These are phyloP conservation scores for Pittosporum tobira DNA, from an alignment of 129 eudicot species.

Conservation along the genomic window DNA sequence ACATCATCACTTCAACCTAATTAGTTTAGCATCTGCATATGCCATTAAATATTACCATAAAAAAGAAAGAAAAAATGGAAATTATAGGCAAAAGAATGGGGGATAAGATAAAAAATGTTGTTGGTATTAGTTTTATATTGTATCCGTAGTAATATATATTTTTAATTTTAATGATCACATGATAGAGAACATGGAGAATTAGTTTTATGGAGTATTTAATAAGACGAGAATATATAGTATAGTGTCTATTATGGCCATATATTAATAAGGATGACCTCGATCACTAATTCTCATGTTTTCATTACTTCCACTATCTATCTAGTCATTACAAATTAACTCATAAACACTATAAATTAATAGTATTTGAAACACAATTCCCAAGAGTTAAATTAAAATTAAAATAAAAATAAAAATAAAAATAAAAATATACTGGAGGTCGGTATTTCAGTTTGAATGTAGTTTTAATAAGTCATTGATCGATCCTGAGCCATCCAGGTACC, in stretches of 20 bases:
- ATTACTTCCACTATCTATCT: background rate
- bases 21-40: too few species aligned
- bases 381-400: background rate
- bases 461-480: background rate
- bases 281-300: background rate
- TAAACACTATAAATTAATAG: too few species aligned
- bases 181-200: conserved; percentile 1
- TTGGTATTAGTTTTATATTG: too few species aligned
- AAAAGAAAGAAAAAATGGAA: too few species aligned
- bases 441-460: conserved; percentile 11
- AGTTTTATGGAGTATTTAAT: background rate
- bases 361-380: background rate
- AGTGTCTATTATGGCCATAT: too few species aligned
- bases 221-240: too few species aligned
- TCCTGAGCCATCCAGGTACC: background rate
- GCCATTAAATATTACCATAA: too few species aligned
- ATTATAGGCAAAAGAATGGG: too few species aligned
- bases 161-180: conserved; percentile 6
- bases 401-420: background rate
- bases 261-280: background rate
- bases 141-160: background rate
- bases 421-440: conserved; percentile 3
- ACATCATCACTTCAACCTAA: too few species aligned
- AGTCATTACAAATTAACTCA: too few species aligned
- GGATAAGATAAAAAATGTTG: too few species aligned